Evolutionary conservation across 257 asterid species (phyloP), one percentile per base, ranked within the genome.

Genomic region (Verbascum thapsus): DNA sequence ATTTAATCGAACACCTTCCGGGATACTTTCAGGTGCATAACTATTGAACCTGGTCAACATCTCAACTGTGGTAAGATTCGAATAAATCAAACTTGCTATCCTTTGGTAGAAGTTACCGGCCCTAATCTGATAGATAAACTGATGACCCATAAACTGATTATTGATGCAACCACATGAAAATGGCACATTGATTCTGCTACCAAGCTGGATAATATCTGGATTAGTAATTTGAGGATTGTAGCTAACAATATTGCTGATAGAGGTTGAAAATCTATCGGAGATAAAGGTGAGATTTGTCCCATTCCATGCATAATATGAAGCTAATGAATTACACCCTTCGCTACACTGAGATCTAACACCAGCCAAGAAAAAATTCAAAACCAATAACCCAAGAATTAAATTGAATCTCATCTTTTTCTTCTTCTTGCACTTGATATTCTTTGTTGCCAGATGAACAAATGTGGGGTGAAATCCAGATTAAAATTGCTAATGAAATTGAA

Each of bases 31-130:
- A 13, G 77, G 56, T 12, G 22, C 47, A 39, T 74, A 72, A 56
- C 51, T 68, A 26, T 87, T 87, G n/a, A 81, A 79, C 73, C 83
- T 83, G 67, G 17, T 53, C 72, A 87, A 7, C 88, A 78, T 80
- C 0, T 79, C 81, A 20, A 81, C 80, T 0, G 85, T 73, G 0
- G 96, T 85, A 7, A 87, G 94, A 61, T 85, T 81, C 0, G 96
- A 78, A 55, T 76, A 87, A 8, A 63, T 13, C 6, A 44, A 39
- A 1, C 62, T 48, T 0, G 83, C 77, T 4, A 85, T 75, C 64
- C 50, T 68, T 0, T 1, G 32, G 70, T 82, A 87, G 4, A 48
- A 18, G 30, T 74, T 61, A 0, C 76, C 81, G 26, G 66, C 4
- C 66, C 73, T 78, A 68, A 71, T 69, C 61, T 37, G 69, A 57